Percentiles rank a stretch among this genome's conserved stretches.
These are phyloP conservation scores for Barnettozyma vustinii DNA, from an alignment of 805 yeast genomes.

Conservation along the genomic window DNA sequence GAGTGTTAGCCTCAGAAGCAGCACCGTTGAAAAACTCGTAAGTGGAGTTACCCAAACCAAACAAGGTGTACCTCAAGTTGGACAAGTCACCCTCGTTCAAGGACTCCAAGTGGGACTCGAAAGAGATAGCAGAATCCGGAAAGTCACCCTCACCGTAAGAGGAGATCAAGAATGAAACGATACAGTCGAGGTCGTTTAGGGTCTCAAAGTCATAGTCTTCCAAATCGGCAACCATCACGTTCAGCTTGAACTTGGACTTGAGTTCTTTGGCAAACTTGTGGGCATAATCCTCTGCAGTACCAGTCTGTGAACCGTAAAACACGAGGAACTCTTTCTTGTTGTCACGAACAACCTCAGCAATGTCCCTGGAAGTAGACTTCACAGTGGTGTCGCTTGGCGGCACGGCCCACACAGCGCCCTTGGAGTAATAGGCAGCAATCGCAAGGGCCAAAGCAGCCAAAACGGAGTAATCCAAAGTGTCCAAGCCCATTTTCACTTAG, in stretches of 20 bases:
- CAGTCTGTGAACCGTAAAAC: slow-evolving; percentile 93
- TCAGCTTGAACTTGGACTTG: slow-evolving; percentile 71
- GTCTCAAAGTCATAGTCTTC: slow-evolving; percentile 85
- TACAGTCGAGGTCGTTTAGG: slow-evolving; percentile 55
- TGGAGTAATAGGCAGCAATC: slow-evolving; percentile 59
- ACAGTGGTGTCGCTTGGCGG: slow-evolving; percentile 31
- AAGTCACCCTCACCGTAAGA: slow-evolving; percentile 99
- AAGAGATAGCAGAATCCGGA: slow-evolving; percentile 86
- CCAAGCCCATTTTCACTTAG: slow-evolving; percentile 43
- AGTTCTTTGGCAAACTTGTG: slow-evolving; percentile 86
- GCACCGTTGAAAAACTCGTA: slow-evolving; percentile 88
- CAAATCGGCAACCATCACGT: slow-evolving; percentile 80
- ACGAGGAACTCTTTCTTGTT: slow-evolving; percentile 74
- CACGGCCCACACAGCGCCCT: slow-evolving; percentile 47
- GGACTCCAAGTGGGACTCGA: slow-evolving; percentile 59
- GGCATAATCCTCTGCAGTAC: slow-evolving; percentile 97
- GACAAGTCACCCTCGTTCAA: slow-evolving; percentile 50
- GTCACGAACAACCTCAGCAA: slow-evolving; percentile 49
- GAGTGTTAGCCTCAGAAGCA: slow-evolving; percentile 53
- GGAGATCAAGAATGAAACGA: slow-evolving; percentile 77
- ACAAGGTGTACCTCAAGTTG: slow-evolving; percentile 63
- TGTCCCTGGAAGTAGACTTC: slow-evolving; percentile 45
- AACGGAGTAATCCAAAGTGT: slow-evolving; percentile 66
- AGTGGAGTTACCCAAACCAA: slow-evolving; percentile 93
- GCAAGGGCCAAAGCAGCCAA: slow-evolving; percentile 63